These are phyloP conservation scores for Cinnamomum micranthum DNA, from an alignment of 164 flowering plant species.

Conservation along the genomic window DNA sequence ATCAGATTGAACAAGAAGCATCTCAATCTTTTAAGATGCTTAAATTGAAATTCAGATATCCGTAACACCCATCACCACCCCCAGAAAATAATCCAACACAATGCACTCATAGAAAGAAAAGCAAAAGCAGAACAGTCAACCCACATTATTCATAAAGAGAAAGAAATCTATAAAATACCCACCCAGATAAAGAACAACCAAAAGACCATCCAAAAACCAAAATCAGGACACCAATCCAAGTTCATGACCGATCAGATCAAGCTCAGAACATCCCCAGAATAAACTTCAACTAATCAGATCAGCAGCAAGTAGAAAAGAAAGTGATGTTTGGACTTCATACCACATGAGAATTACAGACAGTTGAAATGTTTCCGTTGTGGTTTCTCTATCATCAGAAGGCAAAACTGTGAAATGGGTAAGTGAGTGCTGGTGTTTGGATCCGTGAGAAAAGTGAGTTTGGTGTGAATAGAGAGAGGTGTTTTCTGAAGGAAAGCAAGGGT, in stretches of 20 bases:
- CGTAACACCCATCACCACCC: background rate
- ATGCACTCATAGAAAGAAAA: background rate
- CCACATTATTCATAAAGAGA: background rate
- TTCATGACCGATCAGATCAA: background rate
- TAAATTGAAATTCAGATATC: background rate
- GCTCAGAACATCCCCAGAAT: background rate
- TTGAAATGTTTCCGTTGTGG: background rate
- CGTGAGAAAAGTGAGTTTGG: background rate
- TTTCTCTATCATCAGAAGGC: background rate
- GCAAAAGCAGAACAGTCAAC: background rate
- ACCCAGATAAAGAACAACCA: background rate
- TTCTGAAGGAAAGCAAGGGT: background rate
- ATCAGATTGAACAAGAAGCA: background rate
- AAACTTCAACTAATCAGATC: background rate
- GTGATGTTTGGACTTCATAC: background rate
- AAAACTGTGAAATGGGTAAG: background rate
- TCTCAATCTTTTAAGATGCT: background rate
- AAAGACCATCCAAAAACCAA: background rate
- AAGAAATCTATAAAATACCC: background rate
- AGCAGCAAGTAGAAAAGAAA: background rate
- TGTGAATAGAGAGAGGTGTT: background rate
- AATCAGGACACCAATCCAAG: background rate
- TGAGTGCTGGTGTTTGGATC: background rate
- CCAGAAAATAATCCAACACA: background rate
- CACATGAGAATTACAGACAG: background rate